A percentile compares a stretch with the other conserved stretches of the same genome.
These are phyloP conservation scores for Termitomyces eurrhizus DNA, from an alignment of 768 basidiomycete species.

Conservation along the genomic window DNA sequence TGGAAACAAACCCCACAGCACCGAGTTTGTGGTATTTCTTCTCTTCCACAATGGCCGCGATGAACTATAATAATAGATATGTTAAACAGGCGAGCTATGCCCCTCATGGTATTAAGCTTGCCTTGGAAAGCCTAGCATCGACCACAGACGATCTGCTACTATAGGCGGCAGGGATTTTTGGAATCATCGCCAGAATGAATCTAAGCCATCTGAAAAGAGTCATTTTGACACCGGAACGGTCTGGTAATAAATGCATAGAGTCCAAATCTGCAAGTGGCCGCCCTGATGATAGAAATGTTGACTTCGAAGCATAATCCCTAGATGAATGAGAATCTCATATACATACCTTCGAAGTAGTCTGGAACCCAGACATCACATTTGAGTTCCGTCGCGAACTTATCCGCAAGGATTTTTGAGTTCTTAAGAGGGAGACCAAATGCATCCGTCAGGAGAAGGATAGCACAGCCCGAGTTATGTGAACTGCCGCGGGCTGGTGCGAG, in stretches of 20 bases:
- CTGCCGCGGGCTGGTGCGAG: slow-evolving; percentile 27
- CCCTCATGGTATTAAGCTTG: not conserved
- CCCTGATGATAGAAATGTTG: slow-evolving; percentile 18
- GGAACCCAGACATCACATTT: slow-evolving; percentile 63
- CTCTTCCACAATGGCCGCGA: slow-evolving; percentile 28
- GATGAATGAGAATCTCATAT: not conserved
- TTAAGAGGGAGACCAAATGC: slow-evolving; percentile 51
- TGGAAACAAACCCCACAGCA: slow-evolving; percentile 29
- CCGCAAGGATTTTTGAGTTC: slow-evolving; percentile 57
- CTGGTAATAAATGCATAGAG: slow-evolving; percentile 22
- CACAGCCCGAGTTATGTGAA: slow-evolving; percentile 22
- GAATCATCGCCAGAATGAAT: slow-evolving; percentile 23
- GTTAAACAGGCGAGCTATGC: not conserved
- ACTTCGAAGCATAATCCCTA: not conserved
- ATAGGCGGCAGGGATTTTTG: slow-evolving; percentile 27
- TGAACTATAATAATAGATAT: slow-evolving; percentile 24
- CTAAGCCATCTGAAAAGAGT: slow-evolving; percentile 25
- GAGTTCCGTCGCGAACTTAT: slow-evolving; percentile 44
- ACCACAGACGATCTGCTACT: slow-evolving; percentile 28
- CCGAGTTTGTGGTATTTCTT: slow-evolving; percentile 39
- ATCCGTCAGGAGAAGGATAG: slow-evolving; percentile 55
- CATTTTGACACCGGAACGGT: slow-evolving; percentile 31
- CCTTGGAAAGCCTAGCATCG: slow-evolving; percentile 24
- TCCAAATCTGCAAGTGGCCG: slow-evolving; percentile 25
- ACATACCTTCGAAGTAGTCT: slow-evolving; percentile 53